Evolutionary conservation across 2,329 filamentous ascomycete species (phyloP), one percentile per base, ranked within the genome.

Genomic region (Colletotrichum scovillei): DNA sequence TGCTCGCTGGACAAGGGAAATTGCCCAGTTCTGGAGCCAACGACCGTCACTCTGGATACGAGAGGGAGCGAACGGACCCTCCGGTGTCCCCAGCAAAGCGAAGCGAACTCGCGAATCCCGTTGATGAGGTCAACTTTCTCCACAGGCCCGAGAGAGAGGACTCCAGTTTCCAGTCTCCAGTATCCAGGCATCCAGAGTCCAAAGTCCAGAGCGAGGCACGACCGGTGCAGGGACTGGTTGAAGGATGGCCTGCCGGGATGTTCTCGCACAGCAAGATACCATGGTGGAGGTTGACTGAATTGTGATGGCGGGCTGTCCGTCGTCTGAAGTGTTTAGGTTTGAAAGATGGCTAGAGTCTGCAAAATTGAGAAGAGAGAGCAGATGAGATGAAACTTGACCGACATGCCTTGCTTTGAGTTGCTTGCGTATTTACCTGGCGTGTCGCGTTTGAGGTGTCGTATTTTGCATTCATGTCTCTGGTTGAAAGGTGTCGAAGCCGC

Each of bases 1-100:
- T 70, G 60, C 22, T 49, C 19, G n/a, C 16, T 49, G 56, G 67
- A 3, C 30, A 35, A 28, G 67, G 65, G 59, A 73, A 65, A 69
- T 70, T 53, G 49, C 26, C 69, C 22, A 63, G 66, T 28, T 49
- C 59, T 67, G 66, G 67, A 59, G 67, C 60, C 42, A 12, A 46
- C 35, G 49, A 28, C 69, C 67, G 22, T 70, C 67, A 70, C 60
- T 65, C 67, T 49, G 70, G 70, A 73, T 73, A 73, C 70, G 70
- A 73, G 56, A 30, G 53, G 26, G 60, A 59, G 55, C 60, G 70
- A 26, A 62, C 70, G 55, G 67, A 30, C 69, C 66, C 30, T 58
- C 9, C 53, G 53, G 59, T 52, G 69, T 59, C 30, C 65, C 59
- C 58, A 26, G 66, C 59, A 62, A n/a, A 57, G 59, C 66, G 38